phyloP scores from a whole-genome alignment of 2,329 filamentous ascomycete species.

The Decorospora gaudefroyi region DNA sequence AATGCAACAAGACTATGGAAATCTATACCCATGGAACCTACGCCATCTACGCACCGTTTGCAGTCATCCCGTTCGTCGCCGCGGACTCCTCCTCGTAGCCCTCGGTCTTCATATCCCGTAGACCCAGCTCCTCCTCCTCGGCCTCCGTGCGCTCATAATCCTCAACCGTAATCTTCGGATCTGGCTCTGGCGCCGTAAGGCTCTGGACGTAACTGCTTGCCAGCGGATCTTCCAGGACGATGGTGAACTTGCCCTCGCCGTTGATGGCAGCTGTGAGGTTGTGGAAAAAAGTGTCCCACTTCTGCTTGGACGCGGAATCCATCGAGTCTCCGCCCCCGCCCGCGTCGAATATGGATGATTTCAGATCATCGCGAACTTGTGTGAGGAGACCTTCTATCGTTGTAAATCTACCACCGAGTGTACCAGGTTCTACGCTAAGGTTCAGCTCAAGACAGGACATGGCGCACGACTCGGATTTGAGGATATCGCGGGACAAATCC shows the following conservation, averaged over 20 bases:
- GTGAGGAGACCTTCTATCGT: conserved; percentile 93
- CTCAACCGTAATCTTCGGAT: conserved; percentile 79
- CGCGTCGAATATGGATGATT: conserved; percentile 81
- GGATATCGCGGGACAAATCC: conserved; percentile 88
- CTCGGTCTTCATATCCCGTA: conserved; percentile 91
- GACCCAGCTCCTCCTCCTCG: conserved; percentile 89
- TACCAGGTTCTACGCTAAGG: conserved; percentile 88
- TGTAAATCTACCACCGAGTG: conserved; percentile 92
- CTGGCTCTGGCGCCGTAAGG: conserved; percentile 75
- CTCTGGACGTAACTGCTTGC: conserved; percentile 95
- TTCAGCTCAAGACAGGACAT: conserved; percentile 85
- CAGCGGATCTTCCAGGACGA: conserved; percentile 84
- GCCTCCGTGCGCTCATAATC: conserved; percentile 86
- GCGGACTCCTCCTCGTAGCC: conserved; percentile 67
- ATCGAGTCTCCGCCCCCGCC: conserved; percentile 83
- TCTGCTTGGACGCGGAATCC: conserved; percentile 63
- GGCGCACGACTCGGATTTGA: conserved; percentile 92
- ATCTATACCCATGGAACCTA: conserved; percentile 14
- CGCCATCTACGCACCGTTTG: conserved; percentile 20
- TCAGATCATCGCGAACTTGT: conserved; percentile 88
- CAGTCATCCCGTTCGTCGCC: conserved; percentile 30
- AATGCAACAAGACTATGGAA: conserved; percentile 30
- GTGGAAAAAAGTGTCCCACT: conserved; percentile 82
- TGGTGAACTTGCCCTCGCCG: conserved; percentile 77
- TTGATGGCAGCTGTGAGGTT: conserved; percentile 76